Conservation (phyloP, 257 asterid genomes). For the Plantago elongata region DNA sequence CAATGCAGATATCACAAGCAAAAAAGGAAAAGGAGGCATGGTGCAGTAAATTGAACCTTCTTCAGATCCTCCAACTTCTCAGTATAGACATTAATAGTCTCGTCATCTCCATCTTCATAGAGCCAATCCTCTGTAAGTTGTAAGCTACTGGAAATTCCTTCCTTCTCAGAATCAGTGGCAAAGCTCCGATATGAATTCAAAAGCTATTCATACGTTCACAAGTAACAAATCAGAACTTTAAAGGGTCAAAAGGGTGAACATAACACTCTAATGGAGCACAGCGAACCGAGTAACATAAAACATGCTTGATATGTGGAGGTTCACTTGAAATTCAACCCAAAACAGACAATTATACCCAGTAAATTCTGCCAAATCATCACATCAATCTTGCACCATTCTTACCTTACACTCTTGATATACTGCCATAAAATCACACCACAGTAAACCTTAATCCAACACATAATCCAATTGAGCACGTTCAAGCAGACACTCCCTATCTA, state of each 20-base stretch:
- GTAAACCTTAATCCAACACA: no score
- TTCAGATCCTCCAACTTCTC: conserved; percentile 62
- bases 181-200: conserved; percentile 69
- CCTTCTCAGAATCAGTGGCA: conserved; percentile 69
- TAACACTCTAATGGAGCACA: no score
- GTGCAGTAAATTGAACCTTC: conserved; percentile 44
- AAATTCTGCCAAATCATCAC: no score
- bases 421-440: no score
- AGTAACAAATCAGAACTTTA: conserved; percentile 5
- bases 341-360: no score
- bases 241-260: background rate
- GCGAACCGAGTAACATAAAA: no score
- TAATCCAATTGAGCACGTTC: no score
- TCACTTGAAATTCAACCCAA: no score
- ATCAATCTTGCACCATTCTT: no score
- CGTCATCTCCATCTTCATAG: conserved; percentile 93
- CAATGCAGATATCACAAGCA: conserved; percentile 7
- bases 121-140: conserved; percentile 95
- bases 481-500: no score
- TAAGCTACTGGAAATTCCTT: conserved; percentile 57
- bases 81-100: conserved; percentile 70
- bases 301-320: no score
- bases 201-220: conserved; percentile 45
- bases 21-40: conserved; percentile 10
- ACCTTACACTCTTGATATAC: no score